Base-by-base conservation (phyloP, 257 asterid species). In the Rubia yunnanensis region DNA sequence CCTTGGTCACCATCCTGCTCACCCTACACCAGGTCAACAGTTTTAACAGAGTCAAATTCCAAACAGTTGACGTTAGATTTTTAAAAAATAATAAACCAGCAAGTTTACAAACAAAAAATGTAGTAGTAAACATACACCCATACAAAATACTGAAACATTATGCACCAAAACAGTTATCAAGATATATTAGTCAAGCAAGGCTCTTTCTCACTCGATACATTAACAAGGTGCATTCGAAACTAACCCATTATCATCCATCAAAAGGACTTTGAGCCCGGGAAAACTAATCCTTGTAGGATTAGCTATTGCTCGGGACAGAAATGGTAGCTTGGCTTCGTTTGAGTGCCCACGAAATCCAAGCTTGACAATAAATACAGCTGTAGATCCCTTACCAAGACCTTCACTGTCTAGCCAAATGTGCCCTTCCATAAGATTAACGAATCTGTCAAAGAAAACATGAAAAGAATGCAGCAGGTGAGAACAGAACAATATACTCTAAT, bases 361-460 rank as follows among this genome's bases (percentile, higher is more conserved):
- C 78, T 92, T 92, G 35, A 89, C 87, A 46, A 86, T 75, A 62
- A 92, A 81, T 75, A 78, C 80, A 18, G 92, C 90, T 7, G 95
- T 89, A 26, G 90, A 75, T 65, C 99, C 99, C 82, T 87, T 86
- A 59, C 99, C 94, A 28, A 78, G 81, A 58, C 99, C 99, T 75
- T 92, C 99, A 79, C 99, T 92, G 74, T 92, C 97, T 31, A 92
- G 76, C 90, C 94, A 81, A 80, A 92, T 88, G 41, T 89, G 90
- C 70, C 99, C 97, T 64, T 86, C 99, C 97, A 89, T 92, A 69
- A 89, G 95, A 81, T 86, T 88, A 27, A 92, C 94, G 76, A 89
- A 89, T 88, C 99, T 92, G 83, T 24, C 50, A 62, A 57, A 24
- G 34, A 17, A 68, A 50, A 72, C 15, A 34, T 17, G 7, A 35